These are phyloP conservation scores for Cladosporium sp. DNA, from an alignment of 2,329 filamentous ascomycete species.

Conservation along the genomic window DNA sequence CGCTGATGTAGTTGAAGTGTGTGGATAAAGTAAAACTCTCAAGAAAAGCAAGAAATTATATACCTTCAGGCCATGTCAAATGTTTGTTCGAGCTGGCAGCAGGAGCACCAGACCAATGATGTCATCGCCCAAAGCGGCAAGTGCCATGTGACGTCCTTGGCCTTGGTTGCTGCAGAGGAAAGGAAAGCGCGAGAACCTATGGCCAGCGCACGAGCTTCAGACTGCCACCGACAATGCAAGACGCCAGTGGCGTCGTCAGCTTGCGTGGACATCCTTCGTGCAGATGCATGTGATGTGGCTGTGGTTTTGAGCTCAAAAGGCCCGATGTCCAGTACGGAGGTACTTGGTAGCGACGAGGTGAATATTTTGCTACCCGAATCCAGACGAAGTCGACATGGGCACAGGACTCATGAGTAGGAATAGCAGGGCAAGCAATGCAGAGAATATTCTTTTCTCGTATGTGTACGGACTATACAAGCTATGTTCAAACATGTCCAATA, in stretches of 20 bases:
- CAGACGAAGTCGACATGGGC: background rate
- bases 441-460: background rate
- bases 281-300: conserved; percentile 1
- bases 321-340: background rate
- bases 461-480: background rate
- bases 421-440: background rate
- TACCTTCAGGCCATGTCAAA: background rate
- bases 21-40: background rate
- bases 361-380: background rate
- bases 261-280: background rate
- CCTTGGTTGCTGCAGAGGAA: background rate
- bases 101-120: conserved; percentile 8
- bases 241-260: background rate
- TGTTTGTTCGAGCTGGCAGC: background rate
- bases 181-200: conserved; percentile 2
- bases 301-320: background rate
- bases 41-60: background rate
- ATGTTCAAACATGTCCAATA: background rate
- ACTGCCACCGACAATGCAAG: background rate
- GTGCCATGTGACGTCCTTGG: conserved; percentile 3
- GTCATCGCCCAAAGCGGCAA: conserved; percentile 7
- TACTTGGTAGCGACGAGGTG: background rate
- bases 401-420: background rate
- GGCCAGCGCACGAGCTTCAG: conserved; percentile 5
- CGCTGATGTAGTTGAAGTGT: background rate